Conservation (phyloP, 2,329 filamentous ascomycete genomes). For the Sporothrix globosa region DNA sequence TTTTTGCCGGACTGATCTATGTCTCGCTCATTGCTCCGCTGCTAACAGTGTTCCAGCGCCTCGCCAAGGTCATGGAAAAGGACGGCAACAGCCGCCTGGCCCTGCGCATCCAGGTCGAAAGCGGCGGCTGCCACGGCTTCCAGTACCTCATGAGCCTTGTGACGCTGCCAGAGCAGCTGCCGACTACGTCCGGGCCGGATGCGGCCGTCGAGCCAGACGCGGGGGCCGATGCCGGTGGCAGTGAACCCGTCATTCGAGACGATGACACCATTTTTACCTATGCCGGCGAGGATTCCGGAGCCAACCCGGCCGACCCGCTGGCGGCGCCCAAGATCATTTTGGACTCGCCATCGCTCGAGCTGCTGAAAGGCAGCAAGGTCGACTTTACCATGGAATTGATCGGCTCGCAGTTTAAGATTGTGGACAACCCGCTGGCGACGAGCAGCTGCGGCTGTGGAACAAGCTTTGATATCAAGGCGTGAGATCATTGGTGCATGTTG, state of each 20-base stretch:
- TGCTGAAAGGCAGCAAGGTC: slow-evolving; percentile 90
- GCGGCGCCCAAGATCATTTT: slow-evolving; percentile 77
- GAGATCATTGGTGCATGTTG: slow-evolving; percentile 31
- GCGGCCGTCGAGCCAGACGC: slow-evolving; percentile 20
- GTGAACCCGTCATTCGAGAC: slow-evolving; percentile 53
- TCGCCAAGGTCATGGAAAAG: slow-evolving; percentile 74
- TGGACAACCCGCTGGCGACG: slow-evolving; percentile 86
- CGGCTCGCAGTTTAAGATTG: slow-evolving; percentile 86
- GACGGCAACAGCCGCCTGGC: slow-evolving; percentile 77
- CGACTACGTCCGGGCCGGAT: slow-evolving; percentile 28
- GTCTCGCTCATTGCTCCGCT: neutral
- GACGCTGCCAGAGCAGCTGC: slow-evolving; percentile 53
- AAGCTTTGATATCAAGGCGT: slow-evolving; percentile 89
- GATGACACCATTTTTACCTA: slow-evolving; percentile 90
- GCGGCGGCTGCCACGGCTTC: slow-evolving; percentile 95
- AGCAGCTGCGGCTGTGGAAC: slow-evolving; percentile 97
- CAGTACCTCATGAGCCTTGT: slow-evolving; percentile 94
- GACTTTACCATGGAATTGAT: slow-evolving; percentile 97
- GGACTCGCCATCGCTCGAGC: slow-evolving; percentile 81
- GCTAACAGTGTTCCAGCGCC: slow-evolving; percentile 54
- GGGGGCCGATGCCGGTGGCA: slow-evolving; percentile 36
- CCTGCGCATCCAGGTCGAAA: slow-evolving; percentile 89
- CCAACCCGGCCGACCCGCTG: slow-evolving; percentile 37
- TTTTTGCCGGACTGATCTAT: neutral
- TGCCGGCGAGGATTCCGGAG: slow-evolving; percentile 52